A percentile compares a stretch with the other conserved stretches of the same genome.
phyloP scores from a whole-genome alignment of 108 stramenopile species.

The Fragilaria crotonensis region DNA sequence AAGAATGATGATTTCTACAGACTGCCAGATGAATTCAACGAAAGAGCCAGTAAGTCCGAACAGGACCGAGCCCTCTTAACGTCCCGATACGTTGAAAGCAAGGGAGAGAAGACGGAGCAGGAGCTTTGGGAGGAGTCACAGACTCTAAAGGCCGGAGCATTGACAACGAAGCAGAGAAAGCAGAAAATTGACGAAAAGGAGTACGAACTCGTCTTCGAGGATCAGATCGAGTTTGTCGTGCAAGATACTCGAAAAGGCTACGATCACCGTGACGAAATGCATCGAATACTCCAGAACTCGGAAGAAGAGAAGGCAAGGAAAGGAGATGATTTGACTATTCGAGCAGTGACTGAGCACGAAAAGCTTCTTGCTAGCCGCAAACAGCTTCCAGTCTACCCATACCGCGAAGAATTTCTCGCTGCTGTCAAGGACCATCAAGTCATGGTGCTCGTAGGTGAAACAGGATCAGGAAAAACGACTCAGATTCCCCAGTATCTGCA shows the following conservation, averaged over 20 bases:
- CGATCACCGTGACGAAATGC: conserved; percentile 50
- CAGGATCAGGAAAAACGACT: conserved; percentile 83
- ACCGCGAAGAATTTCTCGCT: conserved; percentile 90
- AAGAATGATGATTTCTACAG: conserved; percentile 68
- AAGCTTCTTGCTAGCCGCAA: conserved; percentile 85
- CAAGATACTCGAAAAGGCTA: conserved; percentile 78
- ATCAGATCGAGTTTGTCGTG: conserved; percentile 95
- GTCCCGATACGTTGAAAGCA: conserved; percentile 90
- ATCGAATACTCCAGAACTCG: conserved; percentile 13
- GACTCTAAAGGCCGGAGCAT: conserved; percentile 54
- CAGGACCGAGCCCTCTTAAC: conserved; percentile 66
- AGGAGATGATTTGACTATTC: conserved; percentile 5
- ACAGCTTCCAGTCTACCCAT: conserved; percentile 93
- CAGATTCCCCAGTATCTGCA: conserved; percentile 96
- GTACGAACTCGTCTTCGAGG: conserved; percentile 95
- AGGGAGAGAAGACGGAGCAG: conserved; percentile 89
- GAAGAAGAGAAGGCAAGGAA: conserved; percentile 30
- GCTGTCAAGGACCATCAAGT: conserved; percentile 87
- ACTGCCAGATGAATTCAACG: conserved; percentile 63
- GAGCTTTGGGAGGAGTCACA: conserved; percentile 97
- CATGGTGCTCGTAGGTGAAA: conserved; percentile 88
- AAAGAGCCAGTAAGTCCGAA: conserved; percentile 48
- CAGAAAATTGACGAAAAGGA: conserved; percentile 56
- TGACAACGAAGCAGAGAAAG: conserved; percentile 15
- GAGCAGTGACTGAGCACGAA: conserved; percentile 78